These are phyloP conservation scores for Magnusiomyces sp. DNA, from an alignment of 1,139 yeast genomes.

Conservation along the genomic window DNA sequence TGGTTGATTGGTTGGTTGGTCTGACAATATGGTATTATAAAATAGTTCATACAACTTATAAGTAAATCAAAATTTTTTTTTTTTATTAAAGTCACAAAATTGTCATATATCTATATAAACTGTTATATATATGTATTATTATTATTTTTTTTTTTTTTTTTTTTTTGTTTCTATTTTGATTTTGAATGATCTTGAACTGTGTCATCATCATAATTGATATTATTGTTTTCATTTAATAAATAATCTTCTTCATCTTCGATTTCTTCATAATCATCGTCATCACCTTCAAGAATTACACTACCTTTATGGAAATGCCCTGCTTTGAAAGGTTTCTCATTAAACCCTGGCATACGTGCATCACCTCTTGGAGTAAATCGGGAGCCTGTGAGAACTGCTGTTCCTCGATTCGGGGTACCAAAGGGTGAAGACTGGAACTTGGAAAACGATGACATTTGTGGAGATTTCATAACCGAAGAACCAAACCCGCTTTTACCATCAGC, in stretches of 20 bases:
- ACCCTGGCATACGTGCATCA: constrained; percentile 3
- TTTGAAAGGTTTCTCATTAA: background rate
- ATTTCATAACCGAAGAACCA: background rate
- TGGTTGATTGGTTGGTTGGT: too few relatives aligned
- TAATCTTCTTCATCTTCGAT: constrained; percentile 12
- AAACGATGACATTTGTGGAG: background rate
- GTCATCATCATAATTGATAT: too few relatives aligned
- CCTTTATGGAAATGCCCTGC: constrained; percentile 7
- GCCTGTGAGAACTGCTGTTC: background rate
- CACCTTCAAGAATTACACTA: constrained; percentile 16
- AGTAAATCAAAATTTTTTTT: too few relatives aligned
- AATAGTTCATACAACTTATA: too few relatives aligned
- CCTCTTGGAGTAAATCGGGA: background rate
- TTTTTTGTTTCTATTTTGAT: too few relatives aligned
- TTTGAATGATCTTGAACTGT: too few relatives aligned
- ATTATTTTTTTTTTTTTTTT: too few relatives aligned
- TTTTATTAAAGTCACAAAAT: too few relatives aligned
- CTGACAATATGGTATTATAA: too few relatives aligned
- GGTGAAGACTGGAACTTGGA: background rate
- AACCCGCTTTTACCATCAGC: background rate
- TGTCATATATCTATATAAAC: too few relatives aligned
- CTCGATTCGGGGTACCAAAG: background rate
- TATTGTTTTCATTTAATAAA: background rate
- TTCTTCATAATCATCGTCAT: constrained; percentile 16
- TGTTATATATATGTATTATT: too few relatives aligned